A percentile compares a stretch with the other conserved stretches of the same genome.
These are phyloP conservation scores for Acacia crassicarpa DNA, from an alignment of 306 rosid species.

Conservation along the genomic window DNA sequence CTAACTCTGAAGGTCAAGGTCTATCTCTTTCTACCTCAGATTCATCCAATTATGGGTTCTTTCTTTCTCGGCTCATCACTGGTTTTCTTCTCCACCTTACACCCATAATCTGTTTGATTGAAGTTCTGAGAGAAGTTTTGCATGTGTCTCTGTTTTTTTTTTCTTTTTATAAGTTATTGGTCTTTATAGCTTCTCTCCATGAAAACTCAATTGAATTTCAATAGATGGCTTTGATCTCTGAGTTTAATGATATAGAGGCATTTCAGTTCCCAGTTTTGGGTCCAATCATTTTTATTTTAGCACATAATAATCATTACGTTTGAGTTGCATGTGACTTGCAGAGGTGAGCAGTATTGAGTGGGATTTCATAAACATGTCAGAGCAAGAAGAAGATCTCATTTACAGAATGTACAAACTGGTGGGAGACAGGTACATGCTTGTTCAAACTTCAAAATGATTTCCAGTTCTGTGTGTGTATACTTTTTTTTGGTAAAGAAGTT, in stretches of 20 bases:
- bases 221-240: neutral
- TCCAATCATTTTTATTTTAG: neutral
- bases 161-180: neutral
- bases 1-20: slow-evolving; percentile 41
- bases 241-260: neutral
- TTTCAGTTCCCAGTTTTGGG: neutral
- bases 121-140: neutral
- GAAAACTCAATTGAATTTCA: neutral
- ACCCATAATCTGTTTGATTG: neutral
- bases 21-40: neutral
- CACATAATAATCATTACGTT: too few species aligned
- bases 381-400: slow-evolving; percentile 62
- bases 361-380: slow-evolving; percentile 57
- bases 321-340: neutral
- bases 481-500: neutral
- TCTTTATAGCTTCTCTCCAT: neutral
- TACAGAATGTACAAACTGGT: slow-evolving; percentile 60
- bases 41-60: slow-evolving; percentile 10
- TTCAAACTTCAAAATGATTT: neutral
- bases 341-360: slow-evolving; percentile 66
- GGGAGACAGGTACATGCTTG: slow-evolving; percentile 46
- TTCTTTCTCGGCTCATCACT: neutral
- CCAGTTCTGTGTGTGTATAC: neutral
- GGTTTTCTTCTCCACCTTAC: neutral
- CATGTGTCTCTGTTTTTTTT: neutral